Base-by-base conservation (phyloP, 805 yeast genomes). In the Suhomyces sp. region DNA sequence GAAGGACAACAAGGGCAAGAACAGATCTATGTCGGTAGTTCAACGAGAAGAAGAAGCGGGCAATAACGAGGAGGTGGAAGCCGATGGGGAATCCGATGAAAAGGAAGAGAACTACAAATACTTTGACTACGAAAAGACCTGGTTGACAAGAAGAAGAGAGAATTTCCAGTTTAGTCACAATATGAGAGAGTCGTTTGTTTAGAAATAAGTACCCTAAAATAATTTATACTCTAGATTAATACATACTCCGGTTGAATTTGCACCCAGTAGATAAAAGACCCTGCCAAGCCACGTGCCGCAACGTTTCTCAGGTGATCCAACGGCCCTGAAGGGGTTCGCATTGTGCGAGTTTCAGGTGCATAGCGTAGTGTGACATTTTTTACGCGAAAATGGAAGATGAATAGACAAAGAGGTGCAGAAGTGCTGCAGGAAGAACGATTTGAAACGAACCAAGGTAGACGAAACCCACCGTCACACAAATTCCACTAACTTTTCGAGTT, bases 91-190 rank as follows among this genome's bases (percentile, higher is more conserved):
- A 33, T 6, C 36, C 36, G 68, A 74, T 71, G 62, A 79, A 70
- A 50, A 71, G 53, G 54, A 67, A 80, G 63, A 65, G 51, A 68
- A 68, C 27, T 89, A 90, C 84, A 85, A 92, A 62, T 88, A 87
- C 70, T 92, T 93, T 69, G 97, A 92, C 69, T 87, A 83, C 66
- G 90, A 87, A 66, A 73, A 72, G 65, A 73, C 79, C 10, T 81
- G 85, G 85, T 67, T 72, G 58, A 72, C 74, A 29, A 69, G 80
- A 57, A 69, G 79, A 54, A 77, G 67, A 59, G 79, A 75, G 51
- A 67, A 67, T 26, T 78, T 70, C 53, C 60, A 57, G 48, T 72
- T 77, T 54, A 62, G 61, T 44, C 61, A 61, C 9, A 69, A 67
- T 31, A 47, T 63, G 44, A 66, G 72, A 55, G 70, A 72, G 58